Percentiles rank a stretch among this genome's conserved stretches.
Evolutionary conservation across 179 eudicot species (phyloP).

Genomic region (Nepenthes alata): DNA sequence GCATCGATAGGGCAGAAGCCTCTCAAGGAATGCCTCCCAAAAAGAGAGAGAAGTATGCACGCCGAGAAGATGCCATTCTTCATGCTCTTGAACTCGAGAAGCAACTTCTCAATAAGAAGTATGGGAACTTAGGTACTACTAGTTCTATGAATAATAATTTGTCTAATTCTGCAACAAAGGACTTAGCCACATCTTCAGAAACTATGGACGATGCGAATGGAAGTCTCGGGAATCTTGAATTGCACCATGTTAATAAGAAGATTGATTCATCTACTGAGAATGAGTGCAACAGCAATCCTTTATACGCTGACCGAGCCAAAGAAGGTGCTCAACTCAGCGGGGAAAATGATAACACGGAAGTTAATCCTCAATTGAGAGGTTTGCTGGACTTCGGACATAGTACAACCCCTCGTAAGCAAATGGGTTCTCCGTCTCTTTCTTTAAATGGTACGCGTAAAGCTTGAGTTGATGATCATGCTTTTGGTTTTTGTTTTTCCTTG

Average conservation of each 20-base stretch:
- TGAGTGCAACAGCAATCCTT: slow-evolving; percentile 17
- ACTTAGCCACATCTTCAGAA: slow-evolving; percentile 25
- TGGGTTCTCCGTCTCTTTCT: slow-evolving; percentile 19
- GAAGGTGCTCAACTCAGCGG: slow-evolving; percentile 20
- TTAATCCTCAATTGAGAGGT: slow-evolving; percentile 29
- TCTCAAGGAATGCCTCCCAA: slow-evolving; percentile 82
- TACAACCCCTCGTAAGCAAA: slow-evolving; percentile 26
- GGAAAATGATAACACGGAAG: slow-evolving; percentile 30
- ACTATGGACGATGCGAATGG: slow-evolving; percentile 32
- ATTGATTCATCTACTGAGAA: slow-evolving; percentile 20
- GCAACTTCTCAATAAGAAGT: slow-evolving; percentile 43
- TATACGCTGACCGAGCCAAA: slow-evolving; percentile 17
- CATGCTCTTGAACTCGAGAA: slow-evolving; percentile 97
- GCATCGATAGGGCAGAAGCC: slow-evolving; percentile 89
- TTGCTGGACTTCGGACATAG: slow-evolving; percentile 39
- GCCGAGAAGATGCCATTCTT: slow-evolving; percentile 93
- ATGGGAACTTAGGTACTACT: slow-evolving; percentile 31
- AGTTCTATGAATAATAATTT: slow-evolving; percentile 23
- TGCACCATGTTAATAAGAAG: slow-evolving; percentile 20
- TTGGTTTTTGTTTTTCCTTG: slow-evolving; percentile 16
- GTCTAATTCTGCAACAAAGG: slow-evolving; percentile 26
- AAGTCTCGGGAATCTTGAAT: slow-evolving; percentile 18
- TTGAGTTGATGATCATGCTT: slow-evolving; percentile 19
- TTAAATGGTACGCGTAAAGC: slow-evolving; percentile 22
- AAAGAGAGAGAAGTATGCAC: slow-evolving; percentile 95